Evolutionary conservation across 2,329 filamentous ascomycete genomes (phyloP), one percentile per base, ranked within the genome.

Genomic region (Dactylellina parvicollis): DNA sequence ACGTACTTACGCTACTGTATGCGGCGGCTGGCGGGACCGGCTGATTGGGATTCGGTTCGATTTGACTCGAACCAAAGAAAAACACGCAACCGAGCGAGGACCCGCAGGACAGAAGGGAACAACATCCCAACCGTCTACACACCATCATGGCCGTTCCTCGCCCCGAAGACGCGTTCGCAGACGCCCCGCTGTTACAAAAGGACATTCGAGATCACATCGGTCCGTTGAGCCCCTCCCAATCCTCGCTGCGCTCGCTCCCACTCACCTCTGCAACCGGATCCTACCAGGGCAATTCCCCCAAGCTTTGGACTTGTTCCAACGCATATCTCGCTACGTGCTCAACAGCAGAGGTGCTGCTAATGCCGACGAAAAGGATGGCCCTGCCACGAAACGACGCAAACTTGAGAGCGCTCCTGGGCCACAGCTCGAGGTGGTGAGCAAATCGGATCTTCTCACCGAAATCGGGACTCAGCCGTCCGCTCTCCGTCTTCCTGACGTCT

Each of bases 401-500:
- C 44, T 73, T 30, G 69, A 73, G 18, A 54, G 12, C 38, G n/a
- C 14, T 7, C 12, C 60, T 4, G 44, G 60, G 9, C 47, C 54
- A 1, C 60, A 73, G 16, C 26, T 66, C 28, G 69, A 65, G 18
- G 16, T 72, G 10, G 52, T 59, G 3, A 59, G 36, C 36, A 72
- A 46, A 46, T 72, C 67, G 4, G 61, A 56, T 4, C 47, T 72
- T 40, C 36, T n/a, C 20, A 32, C 69, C 16, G 69, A 65, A 52
- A 56, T 73, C 22, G 34, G 60, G 28, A 55, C 54, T 8, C 60
- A 66, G 9, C 46, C 60, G 20, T 34, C 38, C 14, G 32, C 61
- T 18, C 54, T 73, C 26, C 69, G 69, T 16, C 14, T 73, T 12
- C 46, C 69, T 79, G 88, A 89, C 46, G 87, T 90, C 18, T 90